Percentiles rank a stretch among this genome's conserved stretches.
Conservation (phyloP, 352 stramenopile genomes). For the Globisporangium polare region DNA sequence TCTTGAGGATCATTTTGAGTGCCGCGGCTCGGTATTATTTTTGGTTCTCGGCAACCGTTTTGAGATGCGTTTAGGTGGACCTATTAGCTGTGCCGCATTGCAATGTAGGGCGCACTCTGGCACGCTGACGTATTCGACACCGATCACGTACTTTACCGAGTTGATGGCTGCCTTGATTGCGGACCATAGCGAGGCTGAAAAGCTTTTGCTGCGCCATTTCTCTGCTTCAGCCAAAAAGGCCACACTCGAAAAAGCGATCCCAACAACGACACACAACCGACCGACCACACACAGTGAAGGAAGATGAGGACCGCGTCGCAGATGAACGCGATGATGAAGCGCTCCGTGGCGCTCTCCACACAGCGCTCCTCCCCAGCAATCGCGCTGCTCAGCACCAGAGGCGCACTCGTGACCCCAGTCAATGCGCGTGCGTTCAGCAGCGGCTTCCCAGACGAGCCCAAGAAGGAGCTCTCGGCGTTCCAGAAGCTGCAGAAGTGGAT, state of each 20-base stretch:
- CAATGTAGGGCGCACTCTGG: no score
- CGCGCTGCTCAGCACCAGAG: not conserved
- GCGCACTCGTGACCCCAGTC: not conserved
- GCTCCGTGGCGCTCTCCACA: not conserved
- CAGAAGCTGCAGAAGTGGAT: slow-evolving; percentile 84
- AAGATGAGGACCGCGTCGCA: slow-evolving; percentile 3
- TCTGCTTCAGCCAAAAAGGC: not conserved
- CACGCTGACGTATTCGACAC: no score
- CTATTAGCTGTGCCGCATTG: no score
- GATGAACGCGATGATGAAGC: not conserved
- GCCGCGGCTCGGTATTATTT: no score
- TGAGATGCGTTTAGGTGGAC: no score
- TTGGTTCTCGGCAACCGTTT: no score
- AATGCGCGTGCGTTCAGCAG: slow-evolving; percentile 4
- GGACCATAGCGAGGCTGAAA: not conserved
- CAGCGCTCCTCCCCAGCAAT: not conserved
- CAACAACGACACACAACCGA: not conserved
- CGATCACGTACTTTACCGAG: not conserved
- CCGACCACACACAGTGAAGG: no score
- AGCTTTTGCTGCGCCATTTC: not conserved
- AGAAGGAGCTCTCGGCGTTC: slow-evolving; percentile 53
- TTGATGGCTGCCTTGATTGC: slow-evolving; percentile 2
- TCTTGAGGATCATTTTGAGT: no score
- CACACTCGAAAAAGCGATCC: not conserved
- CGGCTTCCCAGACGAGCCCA: not conserved